These are phyloP conservation scores for Diplodia corticola DNA, from an alignment of 2,329 filamentous ascomycete species.

Conservation along the genomic window DNA sequence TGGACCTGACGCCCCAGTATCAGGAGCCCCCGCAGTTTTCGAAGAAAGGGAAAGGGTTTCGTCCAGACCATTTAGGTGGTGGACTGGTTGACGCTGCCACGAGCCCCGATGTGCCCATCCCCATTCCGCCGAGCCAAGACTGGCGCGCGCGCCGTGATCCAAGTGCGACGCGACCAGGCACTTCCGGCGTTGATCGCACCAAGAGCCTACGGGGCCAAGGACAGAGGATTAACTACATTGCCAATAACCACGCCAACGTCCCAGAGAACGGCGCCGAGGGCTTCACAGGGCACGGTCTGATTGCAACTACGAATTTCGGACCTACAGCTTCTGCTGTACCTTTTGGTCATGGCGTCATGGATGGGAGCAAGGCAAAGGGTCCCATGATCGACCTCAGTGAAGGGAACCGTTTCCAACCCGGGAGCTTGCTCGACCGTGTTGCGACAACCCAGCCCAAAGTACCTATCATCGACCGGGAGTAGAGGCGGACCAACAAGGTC, in stretches of 20 bases:
- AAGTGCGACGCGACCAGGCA: constrained; percentile 35
- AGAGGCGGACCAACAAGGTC: constrained; percentile 28
- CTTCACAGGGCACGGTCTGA: constrained; percentile 49
- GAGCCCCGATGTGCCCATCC: constrained; percentile 44
- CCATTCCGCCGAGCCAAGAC: constrained; percentile 45
- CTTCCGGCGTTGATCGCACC: constrained; percentile 29
- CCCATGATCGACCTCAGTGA: constrained; percentile 49
- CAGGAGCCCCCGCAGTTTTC: constrained; percentile 62
- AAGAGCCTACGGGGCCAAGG: constrained; percentile 37
- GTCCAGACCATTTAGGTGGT: constrained; percentile 38
- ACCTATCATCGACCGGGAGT: constrained; percentile 42
- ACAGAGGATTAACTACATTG: constrained; percentile 34
- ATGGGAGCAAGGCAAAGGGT: constrained; percentile 46
- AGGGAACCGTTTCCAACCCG: constrained; percentile 46
- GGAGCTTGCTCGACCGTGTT: constrained; percentile 50
- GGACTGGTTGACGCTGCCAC: constrained; percentile 50
- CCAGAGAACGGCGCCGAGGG: constrained; percentile 38
- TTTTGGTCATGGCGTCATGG: constrained; percentile 48
- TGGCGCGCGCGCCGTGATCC: constrained; percentile 44
- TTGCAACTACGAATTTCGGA: constrained; percentile 43
- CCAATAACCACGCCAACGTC: constrained; percentile 24
- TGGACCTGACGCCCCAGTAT: constrained; percentile 67
- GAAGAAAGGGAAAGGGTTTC: constrained; percentile 54
- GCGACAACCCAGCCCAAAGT: constrained; percentile 35
- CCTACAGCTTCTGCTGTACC: constrained; percentile 36